phyloP scores from a whole-genome alignment of 2,329 filamentous ascomycete species.

The Saccharata proteae region DNA sequence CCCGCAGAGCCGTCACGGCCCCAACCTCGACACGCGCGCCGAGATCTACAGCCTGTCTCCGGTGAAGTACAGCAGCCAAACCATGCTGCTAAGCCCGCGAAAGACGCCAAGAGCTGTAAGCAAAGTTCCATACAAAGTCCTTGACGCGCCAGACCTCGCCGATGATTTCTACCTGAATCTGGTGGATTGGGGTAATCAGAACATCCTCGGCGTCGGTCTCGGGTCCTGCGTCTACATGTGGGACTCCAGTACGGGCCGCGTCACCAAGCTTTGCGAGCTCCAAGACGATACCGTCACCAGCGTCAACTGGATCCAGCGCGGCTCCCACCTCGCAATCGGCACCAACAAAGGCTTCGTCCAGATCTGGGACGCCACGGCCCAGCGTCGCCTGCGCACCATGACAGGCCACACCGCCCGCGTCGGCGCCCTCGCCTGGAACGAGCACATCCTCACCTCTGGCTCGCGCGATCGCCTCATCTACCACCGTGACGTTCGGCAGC shows the following conservation, averaged over 20 bases:
- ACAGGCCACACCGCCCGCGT: conserved; percentile 90
- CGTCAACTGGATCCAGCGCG: conserved; percentile 96
- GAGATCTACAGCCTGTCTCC: conserved; percentile 95
- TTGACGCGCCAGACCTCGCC: conserved; percentile 89
- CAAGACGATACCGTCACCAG: conserved; percentile 91
- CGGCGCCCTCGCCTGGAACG: conserved; percentile 92
- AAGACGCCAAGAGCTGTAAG: conserved; percentile 82
- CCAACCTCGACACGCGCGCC: conserved; percentile 77
- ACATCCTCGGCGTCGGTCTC: conserved; percentile 84
- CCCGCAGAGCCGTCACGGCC: conserved; percentile 74
- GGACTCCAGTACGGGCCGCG: conserved; percentile 83
- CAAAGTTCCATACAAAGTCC: conserved; percentile 94
- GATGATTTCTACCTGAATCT: conserved; percentile 98
- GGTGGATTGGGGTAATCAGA: conserved; percentile 94
- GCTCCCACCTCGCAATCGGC: conserved; percentile 88
- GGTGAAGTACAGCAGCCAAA: conserved; percentile 83
- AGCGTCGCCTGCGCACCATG: conserved; percentile 83
- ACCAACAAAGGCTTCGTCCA: conserved; percentile 91
- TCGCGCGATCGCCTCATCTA: conserved; percentile 89
- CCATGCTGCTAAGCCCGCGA: conserved; percentile 80
- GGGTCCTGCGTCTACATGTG: conserved; percentile 96
- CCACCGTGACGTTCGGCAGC: conserved; percentile 86
- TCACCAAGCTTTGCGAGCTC: conserved; percentile 87
- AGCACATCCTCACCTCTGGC: conserved; percentile 90
- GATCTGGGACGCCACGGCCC: conserved; percentile 91